A percentile compares a stretch with the other conserved stretches of the same genome.
These are phyloP conservation scores for Phytophthora lateralis DNA, from an alignment of 352 stramenopile genomes.

Conservation along the genomic window DNA sequence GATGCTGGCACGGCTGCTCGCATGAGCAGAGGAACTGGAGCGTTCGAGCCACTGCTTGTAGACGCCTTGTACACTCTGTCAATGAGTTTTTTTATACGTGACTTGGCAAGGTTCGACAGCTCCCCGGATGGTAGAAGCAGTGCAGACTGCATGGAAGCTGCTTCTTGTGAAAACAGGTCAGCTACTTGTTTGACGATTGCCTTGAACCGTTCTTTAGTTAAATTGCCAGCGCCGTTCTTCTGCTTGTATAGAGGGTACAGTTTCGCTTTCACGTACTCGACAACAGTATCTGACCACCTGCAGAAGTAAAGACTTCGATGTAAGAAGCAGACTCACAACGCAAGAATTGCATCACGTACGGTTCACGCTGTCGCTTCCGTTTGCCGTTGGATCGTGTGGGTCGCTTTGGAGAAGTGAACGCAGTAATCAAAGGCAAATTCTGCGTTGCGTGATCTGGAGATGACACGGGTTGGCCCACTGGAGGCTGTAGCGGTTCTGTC, in stretches of 20 bases:
- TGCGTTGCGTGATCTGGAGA: constrained; percentile 20
- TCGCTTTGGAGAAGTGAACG: constrained; percentile 50
- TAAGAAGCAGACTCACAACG: neutral
- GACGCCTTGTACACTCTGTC: constrained; percentile 71
- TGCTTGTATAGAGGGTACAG: constrained; percentile 84
- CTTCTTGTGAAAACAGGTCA: constrained; percentile 62
- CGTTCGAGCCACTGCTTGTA: constrained; percentile 2
- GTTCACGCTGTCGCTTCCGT: constrained; percentile 50
- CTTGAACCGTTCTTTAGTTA: constrained; percentile 83
- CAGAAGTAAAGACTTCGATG: constrained; percentile 6
- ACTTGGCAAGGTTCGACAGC: constrained; percentile 66
- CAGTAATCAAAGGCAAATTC: constrained; percentile 45
- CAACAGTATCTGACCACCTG: constrained; percentile 55
- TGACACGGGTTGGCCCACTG: constrained; percentile 19
- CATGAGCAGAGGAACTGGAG: constrained; percentile 23
- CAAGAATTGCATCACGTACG: constrained; percentile 32
- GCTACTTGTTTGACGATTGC: constrained; percentile 75
- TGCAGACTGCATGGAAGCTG: constrained; percentile 61
- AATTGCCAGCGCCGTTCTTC: constrained; percentile 40
- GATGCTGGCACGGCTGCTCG: constrained; percentile 23
- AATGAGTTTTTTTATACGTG: constrained; percentile 72
- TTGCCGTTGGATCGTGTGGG: constrained; percentile 36
- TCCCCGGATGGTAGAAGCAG: constrained; percentile 45
- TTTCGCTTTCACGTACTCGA: constrained; percentile 84
- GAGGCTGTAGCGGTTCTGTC: constrained; percentile 12